Evolutionary conservation across 2,329 filamentous ascomycete genomes (phyloP), one percentile per base, ranked within the genome.

Genomic region (Colletotrichum gloeosporioides): DNA sequence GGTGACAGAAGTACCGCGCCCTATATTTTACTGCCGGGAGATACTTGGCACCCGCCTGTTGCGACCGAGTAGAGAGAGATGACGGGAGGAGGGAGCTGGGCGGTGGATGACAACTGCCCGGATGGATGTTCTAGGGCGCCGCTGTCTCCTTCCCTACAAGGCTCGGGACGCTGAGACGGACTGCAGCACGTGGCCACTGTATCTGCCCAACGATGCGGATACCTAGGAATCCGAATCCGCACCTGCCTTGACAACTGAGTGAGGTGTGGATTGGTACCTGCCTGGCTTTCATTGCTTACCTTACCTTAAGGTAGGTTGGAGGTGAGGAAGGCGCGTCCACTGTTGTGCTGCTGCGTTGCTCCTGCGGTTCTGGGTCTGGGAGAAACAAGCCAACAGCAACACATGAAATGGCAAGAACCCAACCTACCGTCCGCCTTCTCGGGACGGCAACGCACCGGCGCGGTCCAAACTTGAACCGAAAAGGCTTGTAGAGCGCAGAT

Each of bases 101-200:
- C 4, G n/a, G 44, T 53, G n/a, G n/a, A 53, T 53, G 44, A 22
- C 39, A 49, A 49, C n/a, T 22, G 44, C 44, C 31, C 59, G 36
- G 36, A 27, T 29, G 31, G 66, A 34, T 69, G 49, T 61, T 66
- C 36, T 44, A 65, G 72, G 72, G 49, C 39, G 49, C 18, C 44
- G 44, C 44, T 53, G 44, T 53, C 44, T 22, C 44, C 44, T 31
- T 61, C 68, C 72, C 55, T 71, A 66, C 44, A 71, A 36, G 68
- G 72, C 68, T 39, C 34, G 25, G 55, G 55, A 25, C 27, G 22
- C 55, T 31, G 34, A 71, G 68, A 62, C 49, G 44, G 71, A 61
- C 32, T 61, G 53, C 32, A 71, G 72, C 72, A 75, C 72, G 72
- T 75, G 72, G 72, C 61, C 49, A 29, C 59, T 49, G 68, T 61